Percentiles rank a stretch among this genome's conserved stretches.
phyloP scores from a whole-genome alignment of 192 early-diverging fungal genomes.

The Coemansia sp. region DNA sequence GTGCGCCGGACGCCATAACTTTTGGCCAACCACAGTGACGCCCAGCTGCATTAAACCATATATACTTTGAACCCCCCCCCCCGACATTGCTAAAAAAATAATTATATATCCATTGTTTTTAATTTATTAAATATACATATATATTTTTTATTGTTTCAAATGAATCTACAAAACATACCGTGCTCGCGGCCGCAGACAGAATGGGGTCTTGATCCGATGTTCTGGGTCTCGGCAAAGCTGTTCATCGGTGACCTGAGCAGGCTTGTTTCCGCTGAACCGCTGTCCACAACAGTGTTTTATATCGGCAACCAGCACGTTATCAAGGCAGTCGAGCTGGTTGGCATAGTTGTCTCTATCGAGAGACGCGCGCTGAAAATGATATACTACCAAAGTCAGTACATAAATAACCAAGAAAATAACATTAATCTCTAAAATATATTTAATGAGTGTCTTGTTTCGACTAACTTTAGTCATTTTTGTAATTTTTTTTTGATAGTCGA shows the following conservation, averaged over 20 bases:
- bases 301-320: constrained; percentile 34
- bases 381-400: constrained; percentile 26
- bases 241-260: constrained; percentile 41
- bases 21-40: constrained; percentile 23
- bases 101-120: no score
- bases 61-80: no score
- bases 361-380: constrained; percentile 24
- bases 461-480: no score
- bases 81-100: background rate
- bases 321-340: constrained; percentile 42
- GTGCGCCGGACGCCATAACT: constrained; percentile 32
- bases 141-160: constrained; percentile 4
- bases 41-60: constrained; percentile 4
- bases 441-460: no score
- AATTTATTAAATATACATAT: background rate
- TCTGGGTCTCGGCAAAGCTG: constrained; percentile 47
- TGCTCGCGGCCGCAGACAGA: constrained; percentile 11
- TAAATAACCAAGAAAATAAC: background rate
- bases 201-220: constrained; percentile 52
- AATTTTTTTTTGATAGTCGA: constrained; percentile 29
- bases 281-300: constrained; percentile 24
- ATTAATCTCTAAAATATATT: background rate
- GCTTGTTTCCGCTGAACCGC: constrained; percentile 22
- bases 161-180: constrained; percentile 30
- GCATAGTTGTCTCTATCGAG: constrained; percentile 40